A percentile compares a stretch with the other conserved stretches of the same genome.
phyloP scores from a whole-genome alignment of 23 red algal genomes.

The Gracilaria caudata region DNA sequence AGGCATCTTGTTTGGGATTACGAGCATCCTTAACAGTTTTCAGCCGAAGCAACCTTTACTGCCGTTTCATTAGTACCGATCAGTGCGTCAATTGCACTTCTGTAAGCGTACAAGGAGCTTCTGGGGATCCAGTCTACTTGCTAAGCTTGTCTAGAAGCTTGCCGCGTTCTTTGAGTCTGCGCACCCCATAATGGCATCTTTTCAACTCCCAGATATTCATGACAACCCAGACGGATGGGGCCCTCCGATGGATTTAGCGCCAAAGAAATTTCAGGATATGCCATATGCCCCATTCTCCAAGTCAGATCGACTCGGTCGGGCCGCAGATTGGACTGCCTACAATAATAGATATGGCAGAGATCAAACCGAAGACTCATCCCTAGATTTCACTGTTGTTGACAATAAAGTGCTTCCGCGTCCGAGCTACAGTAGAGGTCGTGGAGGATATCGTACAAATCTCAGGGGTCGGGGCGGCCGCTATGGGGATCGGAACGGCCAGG shows the following conservation, averaged over 20 bases:
- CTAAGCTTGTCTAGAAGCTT: no score
- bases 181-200: constrained; percentile 66
- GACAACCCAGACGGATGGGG: constrained; percentile 98
- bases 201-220: constrained; percentile 67
- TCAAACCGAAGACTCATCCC: constrained; percentile 60
- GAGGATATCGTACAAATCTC: constrained; percentile 67
- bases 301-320: constrained; percentile 89
- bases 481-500: constrained; percentile 32
- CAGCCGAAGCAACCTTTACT: no score
- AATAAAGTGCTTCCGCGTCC: constrained; percentile 58
- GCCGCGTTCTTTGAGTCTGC: background rate
- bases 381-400: constrained; percentile 85
- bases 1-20: no score
- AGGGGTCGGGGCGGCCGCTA: constrained; percentile 67
- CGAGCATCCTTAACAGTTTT: no score
- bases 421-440: constrained; percentile 61
- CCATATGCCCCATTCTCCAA: constrained; percentile 98
- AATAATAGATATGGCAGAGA: constrained; percentile 42
- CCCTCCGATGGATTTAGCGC: constrained; percentile 92
- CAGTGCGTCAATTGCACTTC: no score
- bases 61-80: no score
- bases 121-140: no score
- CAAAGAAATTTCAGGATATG: constrained; percentile 90
- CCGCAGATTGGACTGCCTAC: constrained; percentile 83
- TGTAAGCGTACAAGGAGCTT: no score